Conservation (phyloP, 2,329 filamentous ascomycete species). For the Epichloe festucae region DNA sequence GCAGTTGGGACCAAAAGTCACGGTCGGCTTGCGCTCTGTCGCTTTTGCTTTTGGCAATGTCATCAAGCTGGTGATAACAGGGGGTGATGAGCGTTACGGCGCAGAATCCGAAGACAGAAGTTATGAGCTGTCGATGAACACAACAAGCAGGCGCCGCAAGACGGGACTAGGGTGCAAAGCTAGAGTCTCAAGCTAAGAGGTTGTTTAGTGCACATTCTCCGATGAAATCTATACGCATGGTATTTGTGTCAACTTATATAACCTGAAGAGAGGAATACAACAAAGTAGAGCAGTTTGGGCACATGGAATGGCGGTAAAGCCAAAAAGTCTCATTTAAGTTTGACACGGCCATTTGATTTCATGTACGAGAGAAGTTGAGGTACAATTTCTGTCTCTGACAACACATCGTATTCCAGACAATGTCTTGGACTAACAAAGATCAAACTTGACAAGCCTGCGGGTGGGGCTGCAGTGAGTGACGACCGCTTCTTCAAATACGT, state of each 20-base stretch:
- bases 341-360: too few relatives aligned
- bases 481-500: too few relatives aligned
- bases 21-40: conserved; percentile 50
- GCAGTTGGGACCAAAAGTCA: conserved; percentile 49
- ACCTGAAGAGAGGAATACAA: not conserved
- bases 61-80: conserved; percentile 57
- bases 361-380: too few relatives aligned
- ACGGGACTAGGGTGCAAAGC: conserved; percentile 12
- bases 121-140: conserved; percentile 20
- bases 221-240: not conserved
- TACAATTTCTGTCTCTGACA: too few relatives aligned
- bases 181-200: conserved; percentile 6
- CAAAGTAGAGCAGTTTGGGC: too few relatives aligned
- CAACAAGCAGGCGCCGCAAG: conserved; percentile 27
- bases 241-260: not conserved
- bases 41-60: conserved; percentile 61
- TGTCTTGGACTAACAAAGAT: too few relatives aligned
- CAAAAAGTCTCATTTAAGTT: too few relatives aligned
- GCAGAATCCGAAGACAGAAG: conserved; percentile 18
- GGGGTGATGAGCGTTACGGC: conserved; percentile 49
- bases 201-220: not conserved
- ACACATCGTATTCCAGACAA: too few relatives aligned
- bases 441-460: too few relatives aligned
- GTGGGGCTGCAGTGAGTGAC: too few relatives aligned
- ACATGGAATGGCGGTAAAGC: too few relatives aligned